Evolutionary conservation across 305 asterid genomes (phyloP).

Genomic region (Fraxinus latifolia): DNA sequence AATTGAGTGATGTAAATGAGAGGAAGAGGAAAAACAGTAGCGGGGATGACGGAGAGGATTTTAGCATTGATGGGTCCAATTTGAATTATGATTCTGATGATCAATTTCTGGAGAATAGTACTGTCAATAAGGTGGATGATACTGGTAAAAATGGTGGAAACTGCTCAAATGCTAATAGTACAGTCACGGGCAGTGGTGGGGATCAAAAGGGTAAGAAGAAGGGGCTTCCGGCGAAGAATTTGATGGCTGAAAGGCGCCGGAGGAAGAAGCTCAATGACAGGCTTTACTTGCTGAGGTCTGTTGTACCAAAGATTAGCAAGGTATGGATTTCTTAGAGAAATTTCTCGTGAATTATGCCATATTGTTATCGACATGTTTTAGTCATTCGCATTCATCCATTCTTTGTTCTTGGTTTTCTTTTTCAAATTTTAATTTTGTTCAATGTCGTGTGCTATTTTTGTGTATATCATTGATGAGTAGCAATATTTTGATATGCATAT

Average conservation of each 20-base stretch:
- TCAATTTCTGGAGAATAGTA: conserved; percentile 43
- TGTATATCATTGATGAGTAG: conserved; percentile 28
- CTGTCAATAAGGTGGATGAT: conserved; percentile 30
- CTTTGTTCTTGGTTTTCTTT: conserved; percentile 7
- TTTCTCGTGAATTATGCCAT: conserved; percentile 43
- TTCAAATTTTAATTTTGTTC: not conserved
- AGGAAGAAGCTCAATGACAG: conserved; percentile 96
- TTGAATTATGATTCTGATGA: conserved; percentile 79
- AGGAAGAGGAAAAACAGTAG: conserved; percentile 47
- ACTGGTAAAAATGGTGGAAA: conserved; percentile 39
- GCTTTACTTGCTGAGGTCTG: conserved; percentile 88
- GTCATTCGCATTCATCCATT: conserved; percentile 22
- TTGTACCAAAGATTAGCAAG: conserved; percentile 96
- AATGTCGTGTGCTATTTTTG: not conserved
- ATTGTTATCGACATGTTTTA: conserved; percentile 42
- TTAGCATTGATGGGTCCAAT: conserved; percentile 63
- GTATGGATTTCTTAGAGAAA: conserved; percentile 43
- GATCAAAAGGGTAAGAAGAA: conserved; percentile 78
- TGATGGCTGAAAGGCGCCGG: conserved; percentile 92
- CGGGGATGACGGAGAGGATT: conserved; percentile 67
- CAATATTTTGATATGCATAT: conserved; percentile 36
- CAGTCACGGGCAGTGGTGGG: conserved; percentile 37
- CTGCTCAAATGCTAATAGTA: conserved; percentile 45
- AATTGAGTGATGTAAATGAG: conserved; percentile 31
- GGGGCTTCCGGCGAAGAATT: conserved; percentile 88